These are phyloP conservation scores for Cladophialophora chaetospira DNA, from an alignment of 2,329 filamentous ascomycete genomes.

Conservation along the genomic window DNA sequence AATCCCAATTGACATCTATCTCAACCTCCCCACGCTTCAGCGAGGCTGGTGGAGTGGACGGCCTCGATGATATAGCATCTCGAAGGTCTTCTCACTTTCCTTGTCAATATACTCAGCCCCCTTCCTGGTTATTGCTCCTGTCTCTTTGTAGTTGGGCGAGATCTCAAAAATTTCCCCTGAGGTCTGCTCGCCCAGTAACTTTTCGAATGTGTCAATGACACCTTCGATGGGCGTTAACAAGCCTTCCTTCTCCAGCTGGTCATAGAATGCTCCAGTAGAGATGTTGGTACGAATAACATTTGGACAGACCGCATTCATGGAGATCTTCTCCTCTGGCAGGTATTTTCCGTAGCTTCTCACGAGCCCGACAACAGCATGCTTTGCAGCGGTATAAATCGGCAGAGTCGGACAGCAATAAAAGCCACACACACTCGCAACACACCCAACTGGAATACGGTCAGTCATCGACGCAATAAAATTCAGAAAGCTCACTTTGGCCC, in stretches of 20 bases:
- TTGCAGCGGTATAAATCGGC: slow-evolving; percentile 44
- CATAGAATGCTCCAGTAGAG: slow-evolving; percentile 42
- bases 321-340: slow-evolving; percentile 44
- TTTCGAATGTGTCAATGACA: slow-evolving; percentile 45
- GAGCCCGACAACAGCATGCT: slow-evolving; percentile 26
- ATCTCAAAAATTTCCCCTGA: slow-evolving; percentile 47
- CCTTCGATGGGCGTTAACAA: slow-evolving; percentile 45
- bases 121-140: slow-evolving; percentile 24
- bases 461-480: background rate
- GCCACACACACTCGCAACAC: slow-evolving; percentile 46
- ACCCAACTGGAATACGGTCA: slow-evolving; percentile 20
- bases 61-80: slow-evolving; percentile 22
- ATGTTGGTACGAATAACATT: slow-evolving; percentile 46
- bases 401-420: slow-evolving; percentile 47
- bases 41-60: slow-evolving; percentile 26
- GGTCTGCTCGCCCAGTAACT: slow-evolving; percentile 39
- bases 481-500: slow-evolving; percentile 46
- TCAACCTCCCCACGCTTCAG: background rate
- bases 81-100: slow-evolving; percentile 23
- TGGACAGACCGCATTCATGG: slow-evolving; percentile 47
- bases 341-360: slow-evolving; percentile 45
- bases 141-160: slow-evolving; percentile 38
- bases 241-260: slow-evolving; percentile 38
- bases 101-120: slow-evolving; percentile 24
- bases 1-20: background rate